Evolutionary conservation across 805 yeast genomes (phyloP), one percentile per base, ranked within the genome.

Genomic region (Yarrowia divulgata): DNA sequence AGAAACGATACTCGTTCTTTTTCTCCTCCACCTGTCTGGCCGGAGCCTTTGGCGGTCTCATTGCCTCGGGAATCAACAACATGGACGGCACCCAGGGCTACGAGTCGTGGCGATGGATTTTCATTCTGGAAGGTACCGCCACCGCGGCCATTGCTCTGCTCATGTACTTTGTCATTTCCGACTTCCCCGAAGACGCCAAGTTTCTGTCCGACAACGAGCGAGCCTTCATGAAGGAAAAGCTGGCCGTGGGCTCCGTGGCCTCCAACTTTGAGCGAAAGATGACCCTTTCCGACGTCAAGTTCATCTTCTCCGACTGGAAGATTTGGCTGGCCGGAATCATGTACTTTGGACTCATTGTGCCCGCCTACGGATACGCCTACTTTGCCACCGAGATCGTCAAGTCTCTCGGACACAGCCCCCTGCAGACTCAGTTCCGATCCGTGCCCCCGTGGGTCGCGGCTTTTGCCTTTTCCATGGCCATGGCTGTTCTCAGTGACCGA

Each of bases 381-480:
- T 89, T 89, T 76, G 88, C 93, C 29, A 87, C 91, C 55, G 81
- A 89, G 37, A 89, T 89, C 75, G 87, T 89, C 75, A 80, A 80
- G 64, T 78, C 84, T 46, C 80, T 89, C 80, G 89, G 90, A 16
- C 83, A 88, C 81, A 83, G 90, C 3, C 88, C 91, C 2, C 88
- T 87, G 73, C 81, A 85, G 70, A 94, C 96, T 14, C 92, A 92
- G 78, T 85, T 89, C 69, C 89, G 88, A 79, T 89, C 97, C 0
- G 90, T 92, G 64, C 92, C 91, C 73, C 96, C 97, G 18, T 92
- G 97, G 93, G 81, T 90, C 55, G 80, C 84, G 35, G 90, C 96
- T 0, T 89, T 91, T 75, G 92, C 88, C 8, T 80, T 85, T 40
- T 85, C 88, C 57, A 87, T 88, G 79, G 73, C 85, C 5, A 71